phyloP scores from a whole-genome alignment of 345 rosid genomes.

The Nephelium lappaceum region DNA sequence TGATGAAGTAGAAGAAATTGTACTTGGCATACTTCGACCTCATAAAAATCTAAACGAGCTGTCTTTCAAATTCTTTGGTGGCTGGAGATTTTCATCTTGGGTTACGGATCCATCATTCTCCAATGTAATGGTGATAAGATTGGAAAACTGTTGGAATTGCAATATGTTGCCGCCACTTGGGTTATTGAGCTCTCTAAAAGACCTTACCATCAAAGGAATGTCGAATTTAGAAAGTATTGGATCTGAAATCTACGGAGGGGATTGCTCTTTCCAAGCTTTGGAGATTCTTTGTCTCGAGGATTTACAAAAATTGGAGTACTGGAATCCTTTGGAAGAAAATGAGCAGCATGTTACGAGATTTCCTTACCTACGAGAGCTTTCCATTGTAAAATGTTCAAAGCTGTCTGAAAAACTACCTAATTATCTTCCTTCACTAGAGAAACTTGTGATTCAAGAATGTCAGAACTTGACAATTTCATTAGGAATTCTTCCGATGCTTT shows the following conservation, averaged over 20 bases:
- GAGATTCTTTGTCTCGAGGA: constrained; percentile 6
- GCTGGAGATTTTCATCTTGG: neutral
- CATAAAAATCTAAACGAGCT: neutral
- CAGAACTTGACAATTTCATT: neutral
- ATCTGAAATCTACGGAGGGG: neutral
- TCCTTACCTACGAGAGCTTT: neutral
- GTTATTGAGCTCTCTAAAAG: neutral
- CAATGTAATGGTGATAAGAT: neutral
- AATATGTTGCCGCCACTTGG: neutral
- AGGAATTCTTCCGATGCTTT: neutral
- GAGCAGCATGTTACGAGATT: neutral
- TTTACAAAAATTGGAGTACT: neutral
- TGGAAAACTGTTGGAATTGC: neutral
- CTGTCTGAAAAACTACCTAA: neutral
- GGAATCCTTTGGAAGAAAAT: neutral
- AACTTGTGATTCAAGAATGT: neutral
- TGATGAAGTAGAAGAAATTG: neutral
- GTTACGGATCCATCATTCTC: neutral
- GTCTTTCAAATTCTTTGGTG: neutral
- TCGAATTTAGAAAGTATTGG: neutral
- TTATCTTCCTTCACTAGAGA: constrained; percentile 3
- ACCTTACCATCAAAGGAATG: neutral
- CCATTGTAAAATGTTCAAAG: neutral
- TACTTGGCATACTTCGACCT: neutral
- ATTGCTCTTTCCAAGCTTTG: constrained; percentile 1